Evolutionary conservation across 129 eudicot species (phyloP).

Genomic region (Lonicera japonica): DNA sequence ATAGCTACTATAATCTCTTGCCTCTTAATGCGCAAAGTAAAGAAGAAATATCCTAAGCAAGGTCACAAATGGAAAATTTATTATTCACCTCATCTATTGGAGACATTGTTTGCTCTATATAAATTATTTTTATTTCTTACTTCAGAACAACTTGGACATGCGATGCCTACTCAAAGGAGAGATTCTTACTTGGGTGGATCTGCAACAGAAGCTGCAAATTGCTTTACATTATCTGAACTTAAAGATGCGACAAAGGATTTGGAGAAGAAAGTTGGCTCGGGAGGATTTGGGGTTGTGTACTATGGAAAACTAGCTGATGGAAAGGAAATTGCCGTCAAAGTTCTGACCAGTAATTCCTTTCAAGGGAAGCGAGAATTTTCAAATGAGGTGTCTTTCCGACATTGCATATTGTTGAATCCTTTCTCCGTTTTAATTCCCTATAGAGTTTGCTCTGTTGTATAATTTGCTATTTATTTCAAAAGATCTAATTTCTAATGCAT

Average conservation of each 20-base stretch:
- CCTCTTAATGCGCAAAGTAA: slow-evolving; percentile 46
- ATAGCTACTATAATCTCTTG: slow-evolving; percentile 71
- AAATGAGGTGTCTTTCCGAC: slow-evolving; percentile 56
- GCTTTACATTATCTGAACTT: slow-evolving; percentile 70
- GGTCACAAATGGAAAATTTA: slow-evolving; percentile 27
- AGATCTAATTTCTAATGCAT: no score
- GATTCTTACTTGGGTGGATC: slow-evolving; percentile 42
- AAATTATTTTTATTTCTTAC: not conserved
- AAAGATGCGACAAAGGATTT: slow-evolving; percentile 70
- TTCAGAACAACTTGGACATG: slow-evolving; percentile 35
- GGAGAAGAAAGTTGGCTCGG: slow-evolving; percentile 88
- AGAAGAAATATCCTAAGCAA: slow-evolving; percentile 36
- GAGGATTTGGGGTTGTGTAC: slow-evolving; percentile 93
- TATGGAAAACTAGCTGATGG: slow-evolving; percentile 79
- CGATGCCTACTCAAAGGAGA: slow-evolving; percentile 25
- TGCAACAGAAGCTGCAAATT: slow-evolving; percentile 78
- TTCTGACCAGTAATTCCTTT: slow-evolving; percentile 67
- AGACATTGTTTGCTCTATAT: slow-evolving; percentile 11
- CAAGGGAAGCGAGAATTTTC: slow-evolving; percentile 96
- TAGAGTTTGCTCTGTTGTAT: no score
- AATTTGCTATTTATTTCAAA: no score
- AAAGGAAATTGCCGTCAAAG: slow-evolving; percentile 88
- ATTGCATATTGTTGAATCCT: not conserved
- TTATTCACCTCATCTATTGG: not conserved
- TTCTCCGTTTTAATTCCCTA: not conserved